Percentiles rank a stretch among this genome's conserved stretches.
Conservation (phyloP, 352 stramenopile species). For the Pythium volutum region DNA sequence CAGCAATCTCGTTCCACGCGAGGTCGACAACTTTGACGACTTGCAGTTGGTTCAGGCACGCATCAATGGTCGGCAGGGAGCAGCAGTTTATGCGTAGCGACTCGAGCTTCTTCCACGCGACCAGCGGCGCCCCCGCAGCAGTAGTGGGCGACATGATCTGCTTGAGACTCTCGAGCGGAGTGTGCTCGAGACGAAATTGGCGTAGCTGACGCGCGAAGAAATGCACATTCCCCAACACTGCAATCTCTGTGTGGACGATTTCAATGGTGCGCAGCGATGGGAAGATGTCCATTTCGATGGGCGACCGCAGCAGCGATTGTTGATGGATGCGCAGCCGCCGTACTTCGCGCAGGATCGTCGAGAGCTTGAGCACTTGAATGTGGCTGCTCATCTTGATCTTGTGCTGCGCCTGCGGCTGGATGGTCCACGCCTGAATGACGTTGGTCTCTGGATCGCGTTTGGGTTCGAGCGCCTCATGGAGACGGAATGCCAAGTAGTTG, state of each 20-base stretch:
- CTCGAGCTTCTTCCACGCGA: constrained; percentile 41
- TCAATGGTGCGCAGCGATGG: constrained; percentile 68
- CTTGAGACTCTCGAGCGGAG: constrained; percentile 37
- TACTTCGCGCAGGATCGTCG: constrained; percentile 78
- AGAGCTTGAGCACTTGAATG: constrained; percentile 86
- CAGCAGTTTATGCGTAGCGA: constrained; percentile 76
- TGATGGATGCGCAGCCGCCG: constrained; percentile 62
- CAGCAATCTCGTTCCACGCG: constrained; percentile 67
- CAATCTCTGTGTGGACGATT: constrained; percentile 44
- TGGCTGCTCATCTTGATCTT: constrained; percentile 75
- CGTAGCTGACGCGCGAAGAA: constrained; percentile 67
- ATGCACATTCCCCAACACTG: constrained; percentile 49
- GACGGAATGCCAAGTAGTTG: constrained; percentile 56
- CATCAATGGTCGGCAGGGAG: constrained; percentile 42
- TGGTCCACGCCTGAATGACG: constrained; percentile 71
- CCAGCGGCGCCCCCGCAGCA: not conserved
- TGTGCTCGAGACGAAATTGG: constrained; percentile 71
- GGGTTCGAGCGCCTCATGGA: constrained; percentile 72
- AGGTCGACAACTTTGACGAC: constrained; percentile 51
- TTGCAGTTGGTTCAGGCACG: constrained; percentile 48
- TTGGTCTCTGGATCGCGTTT: constrained; percentile 62
- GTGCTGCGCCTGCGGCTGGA: constrained; percentile 55
- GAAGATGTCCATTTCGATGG: constrained; percentile 81
- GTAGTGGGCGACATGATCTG: constrained; percentile 39
- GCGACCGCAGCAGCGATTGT: constrained; percentile 28